Percentiles rank a stretch among this genome's conserved stretches.
phyloP scores from a whole-genome alignment of 2,329 filamentous ascomycete genomes.

The Colletotrichum phormii region DNA sequence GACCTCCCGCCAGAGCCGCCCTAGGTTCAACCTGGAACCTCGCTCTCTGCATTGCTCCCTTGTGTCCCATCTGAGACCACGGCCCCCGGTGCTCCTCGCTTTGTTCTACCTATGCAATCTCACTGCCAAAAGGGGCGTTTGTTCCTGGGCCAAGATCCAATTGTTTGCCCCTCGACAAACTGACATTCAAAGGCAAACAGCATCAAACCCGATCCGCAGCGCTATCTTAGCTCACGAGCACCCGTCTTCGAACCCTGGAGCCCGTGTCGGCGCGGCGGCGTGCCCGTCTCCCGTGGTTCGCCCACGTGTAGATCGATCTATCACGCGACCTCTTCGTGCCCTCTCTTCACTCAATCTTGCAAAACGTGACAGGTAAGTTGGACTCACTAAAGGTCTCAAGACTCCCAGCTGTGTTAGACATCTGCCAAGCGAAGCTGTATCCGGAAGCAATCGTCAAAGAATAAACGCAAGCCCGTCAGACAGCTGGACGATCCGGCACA shows the following conservation, averaged over 20 bases:
- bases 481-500: neutral
- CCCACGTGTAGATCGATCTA: conserved; percentile 5
- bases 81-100: neutral
- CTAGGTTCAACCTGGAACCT: conserved; percentile 8
- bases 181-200: neutral
- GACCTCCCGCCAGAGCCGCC: conserved; percentile 10
- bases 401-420: neutral
- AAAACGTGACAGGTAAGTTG: neutral
- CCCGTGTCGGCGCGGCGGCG: neutral
- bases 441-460: conserved; percentile 1
- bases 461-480: neutral
- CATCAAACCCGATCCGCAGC: neutral
- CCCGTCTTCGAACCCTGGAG: neutral
- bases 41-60: neutral
- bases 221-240: neutral
- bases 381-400: neutral
- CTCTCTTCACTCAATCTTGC: neutral
- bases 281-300: conserved; percentile 1
- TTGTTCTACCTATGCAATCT: neutral
- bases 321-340: neutral
- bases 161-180: neutral
- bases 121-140: neutral
- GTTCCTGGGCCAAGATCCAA: neutral
- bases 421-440: neutral
- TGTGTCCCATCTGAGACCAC: neutral